Conservation (phyloP, 495 filamentous ascomycete species). For the Penicillium soppii region DNA sequence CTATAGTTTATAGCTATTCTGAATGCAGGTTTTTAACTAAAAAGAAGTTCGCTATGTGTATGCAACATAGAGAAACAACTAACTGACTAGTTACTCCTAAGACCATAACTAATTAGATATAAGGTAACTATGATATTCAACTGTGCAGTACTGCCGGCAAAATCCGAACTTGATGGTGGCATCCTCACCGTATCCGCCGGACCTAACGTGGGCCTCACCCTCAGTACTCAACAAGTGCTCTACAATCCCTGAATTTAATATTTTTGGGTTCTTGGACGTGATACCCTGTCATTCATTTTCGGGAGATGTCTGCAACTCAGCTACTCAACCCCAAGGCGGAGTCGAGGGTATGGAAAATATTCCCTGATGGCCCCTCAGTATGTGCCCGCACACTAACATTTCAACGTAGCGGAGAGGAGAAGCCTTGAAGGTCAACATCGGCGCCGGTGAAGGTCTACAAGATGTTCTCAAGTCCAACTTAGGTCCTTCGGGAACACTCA, state of each 20-base stretch:
- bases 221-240: constrained; percentile 54
- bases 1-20: no score
- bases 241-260: constrained; percentile 23
- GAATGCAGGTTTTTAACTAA: no score
- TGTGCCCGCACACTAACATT: constrained; percentile 42
- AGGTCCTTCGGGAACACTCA: constrained; percentile 90
- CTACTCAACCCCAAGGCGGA: constrained; percentile 98
- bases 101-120: no score
- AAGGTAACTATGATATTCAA: no score
- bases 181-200: constrained; percentile 38
- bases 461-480: constrained; percentile 97
- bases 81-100: no score
- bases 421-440: constrained; percentile 94
- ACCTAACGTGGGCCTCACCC: constrained; percentile 29
- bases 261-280: constrained; percentile 20
- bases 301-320: constrained; percentile 72
- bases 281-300: constrained; percentile 26
- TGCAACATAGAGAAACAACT: no score
- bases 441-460: constrained; percentile 88
- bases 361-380: constrained; percentile 24
- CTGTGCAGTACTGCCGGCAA: no score
- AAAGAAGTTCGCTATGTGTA: no score
- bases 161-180: no score
- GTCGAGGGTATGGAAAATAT: constrained; percentile 67
- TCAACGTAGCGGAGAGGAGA: constrained; percentile 81